Conservation (phyloP, 225 moss, liverwort and hornwort species). For the Straminergon stramineum region DNA sequence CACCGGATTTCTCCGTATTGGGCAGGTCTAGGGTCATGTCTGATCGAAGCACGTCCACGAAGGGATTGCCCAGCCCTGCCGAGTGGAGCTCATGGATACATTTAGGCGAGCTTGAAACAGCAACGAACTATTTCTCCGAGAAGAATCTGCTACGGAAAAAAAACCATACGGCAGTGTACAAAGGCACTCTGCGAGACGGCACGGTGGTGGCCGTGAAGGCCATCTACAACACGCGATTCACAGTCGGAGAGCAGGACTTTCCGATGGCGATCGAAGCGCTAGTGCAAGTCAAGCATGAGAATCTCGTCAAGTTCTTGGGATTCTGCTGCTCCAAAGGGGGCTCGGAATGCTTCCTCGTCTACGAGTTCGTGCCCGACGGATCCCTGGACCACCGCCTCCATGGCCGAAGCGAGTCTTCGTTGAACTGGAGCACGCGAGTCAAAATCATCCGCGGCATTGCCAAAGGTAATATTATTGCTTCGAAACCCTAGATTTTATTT, state of each 20-base stretch:
- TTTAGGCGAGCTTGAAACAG: slow-evolving; percentile 34
- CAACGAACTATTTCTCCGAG: slow-evolving; percentile 47
- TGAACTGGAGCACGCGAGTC: slow-evolving; percentile 25
- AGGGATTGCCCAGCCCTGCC: slow-evolving; percentile 13
- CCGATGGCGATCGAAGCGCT: slow-evolving; percentile 23
- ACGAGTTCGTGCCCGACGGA: slow-evolving; percentile 11
- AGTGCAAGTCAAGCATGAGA: slow-evolving; percentile 24
- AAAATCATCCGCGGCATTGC: slow-evolving; percentile 33
- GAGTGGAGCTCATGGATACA: slow-evolving; percentile 41
- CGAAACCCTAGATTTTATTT: not conserved
- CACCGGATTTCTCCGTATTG: slow-evolving; percentile 1
- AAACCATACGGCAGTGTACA: slow-evolving; percentile 23
- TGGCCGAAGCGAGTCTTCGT: not conserved
- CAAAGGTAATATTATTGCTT: slow-evolving; percentile 1
- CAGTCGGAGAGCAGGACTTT: slow-evolving; percentile 19
- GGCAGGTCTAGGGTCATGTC: slow-evolving; percentile 22
- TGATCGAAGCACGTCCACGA: slow-evolving; percentile 17
- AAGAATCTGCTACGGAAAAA: slow-evolving; percentile 25
- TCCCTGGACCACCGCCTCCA: slow-evolving; percentile 31
- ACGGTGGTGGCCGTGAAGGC: slow-evolving; percentile 31
- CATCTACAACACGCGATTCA: slow-evolving; percentile 37
- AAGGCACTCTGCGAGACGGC: slow-evolving; percentile 31
- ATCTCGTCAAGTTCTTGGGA: slow-evolving; percentile 27
- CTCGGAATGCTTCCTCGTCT: slow-evolving; percentile 33
- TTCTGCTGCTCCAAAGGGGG: slow-evolving; percentile 43